phyloP scores from a whole-genome alignment of 352 stramenopile genomes.

The Phytophthora hybrid region DNA sequence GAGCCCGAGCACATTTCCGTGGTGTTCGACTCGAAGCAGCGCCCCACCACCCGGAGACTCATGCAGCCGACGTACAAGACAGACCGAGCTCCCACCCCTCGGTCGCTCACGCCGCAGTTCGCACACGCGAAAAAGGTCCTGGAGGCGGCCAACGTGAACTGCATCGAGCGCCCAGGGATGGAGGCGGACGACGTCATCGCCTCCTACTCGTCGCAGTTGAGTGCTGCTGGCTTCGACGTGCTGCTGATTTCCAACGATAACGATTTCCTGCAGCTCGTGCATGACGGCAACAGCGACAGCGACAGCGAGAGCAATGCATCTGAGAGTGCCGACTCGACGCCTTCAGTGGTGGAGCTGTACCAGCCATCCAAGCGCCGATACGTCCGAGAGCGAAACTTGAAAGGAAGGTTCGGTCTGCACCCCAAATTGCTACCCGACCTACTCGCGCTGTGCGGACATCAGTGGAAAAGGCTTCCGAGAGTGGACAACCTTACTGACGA shows the following conservation, averaged over 20 bases:
- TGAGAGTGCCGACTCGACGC: neutral
- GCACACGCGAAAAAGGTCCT: constrained; percentile 47
- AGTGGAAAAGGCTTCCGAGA: constrained; percentile 72
- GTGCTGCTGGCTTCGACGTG: constrained; percentile 55
- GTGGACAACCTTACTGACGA: constrained; percentile 68
- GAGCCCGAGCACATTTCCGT: constrained; percentile 60
- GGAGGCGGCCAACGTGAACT: constrained; percentile 46
- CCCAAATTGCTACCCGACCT: constrained; percentile 68
- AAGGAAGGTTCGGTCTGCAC: constrained; percentile 62
- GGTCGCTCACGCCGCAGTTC: constrained; percentile 54
- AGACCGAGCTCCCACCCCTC: constrained; percentile 46
- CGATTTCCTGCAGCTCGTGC: constrained; percentile 73
- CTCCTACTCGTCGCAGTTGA: constrained; percentile 60
- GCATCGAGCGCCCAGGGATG: constrained; percentile 55
- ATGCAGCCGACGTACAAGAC: constrained; percentile 68
- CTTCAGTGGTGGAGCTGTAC: constrained; percentile 68
- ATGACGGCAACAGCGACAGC: constrained; percentile 17
- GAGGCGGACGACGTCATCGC: constrained; percentile 79
- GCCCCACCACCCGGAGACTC: constrained; percentile 51
- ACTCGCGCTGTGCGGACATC: constrained; percentile 69
- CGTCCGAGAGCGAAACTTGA: constrained; percentile 67
- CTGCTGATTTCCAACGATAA: constrained; percentile 79
- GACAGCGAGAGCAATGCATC: neutral
- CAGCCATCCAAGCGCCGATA: constrained; percentile 78
- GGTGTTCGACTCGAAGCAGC: constrained; percentile 65